These are phyloP conservation scores for sweet orange (Citrus sinensis) DNA, from an alignment of 345 rosid genomes.

Conservation along the genomic window DNA sequence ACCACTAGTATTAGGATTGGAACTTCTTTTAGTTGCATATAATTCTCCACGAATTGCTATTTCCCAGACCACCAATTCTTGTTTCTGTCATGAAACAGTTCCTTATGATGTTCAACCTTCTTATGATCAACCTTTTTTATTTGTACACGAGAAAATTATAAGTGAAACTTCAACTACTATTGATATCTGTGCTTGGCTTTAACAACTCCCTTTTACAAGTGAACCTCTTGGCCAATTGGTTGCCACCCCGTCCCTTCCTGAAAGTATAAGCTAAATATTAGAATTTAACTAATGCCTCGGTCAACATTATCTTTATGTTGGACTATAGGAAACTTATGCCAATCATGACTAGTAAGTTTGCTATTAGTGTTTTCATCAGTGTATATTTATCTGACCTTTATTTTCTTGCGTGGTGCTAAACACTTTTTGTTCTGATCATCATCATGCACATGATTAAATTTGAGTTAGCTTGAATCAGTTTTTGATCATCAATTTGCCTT, in stretches of 20 bases:
- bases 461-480: neutral
- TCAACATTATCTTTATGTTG: neutral
- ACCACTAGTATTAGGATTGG: neutral
- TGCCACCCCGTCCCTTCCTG: neutral
- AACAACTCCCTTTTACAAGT: neutral
- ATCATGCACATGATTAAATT: neutral
- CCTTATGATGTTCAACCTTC: neutral
- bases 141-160: neutral
- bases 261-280: neutral
- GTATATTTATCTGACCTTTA: no score
- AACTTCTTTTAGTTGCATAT: neutral
- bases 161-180: neutral
- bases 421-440: neutral
- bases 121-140: no score
- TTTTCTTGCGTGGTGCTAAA: neutral
- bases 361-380: neutral
- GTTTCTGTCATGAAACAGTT: neutral
- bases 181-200: neutral
- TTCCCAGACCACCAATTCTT: neutral
- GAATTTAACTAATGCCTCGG: neutral
- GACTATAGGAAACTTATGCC: neutral
- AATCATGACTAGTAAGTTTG: neutral
- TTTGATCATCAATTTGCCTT: neutral
- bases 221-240: neutral
- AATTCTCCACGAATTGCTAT: neutral